Base-by-base conservation (phyloP, 116 monocot genomes). In the Zostera marina region DNA sequence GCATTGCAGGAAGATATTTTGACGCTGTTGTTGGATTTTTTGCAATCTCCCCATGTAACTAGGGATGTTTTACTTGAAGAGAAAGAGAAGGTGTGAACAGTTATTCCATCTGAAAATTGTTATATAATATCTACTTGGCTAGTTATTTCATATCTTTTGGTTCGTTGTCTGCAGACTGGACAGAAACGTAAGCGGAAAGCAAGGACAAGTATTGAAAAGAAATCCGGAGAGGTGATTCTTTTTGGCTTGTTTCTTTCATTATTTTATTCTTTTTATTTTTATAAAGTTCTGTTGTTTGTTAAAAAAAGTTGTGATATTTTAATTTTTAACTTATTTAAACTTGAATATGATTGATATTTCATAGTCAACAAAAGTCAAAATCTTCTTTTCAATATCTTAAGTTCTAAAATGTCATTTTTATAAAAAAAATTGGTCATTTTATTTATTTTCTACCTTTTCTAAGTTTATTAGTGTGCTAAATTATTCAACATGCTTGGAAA, bases 1-100 rank as follows among this genome's bases (percentile, higher is more conserved):
- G 22, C 63, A 14, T 59, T 70, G 22, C 75, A 93, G 93, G 93
- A 89, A 63, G 85, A 96, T 44, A 41, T 96, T 15, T 39, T 42
- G 15, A 59, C 60, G 51, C 85, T 85, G 47, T 51, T 96, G 57
- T 44, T 89, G 26, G 80, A 85, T 52, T 89, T 96, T 67, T 65
- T 96, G 62, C 82, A 76, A 60, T 79, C 82, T 63, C 96, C 96
- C 17, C 67, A 66, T 72, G 60, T 73, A 58, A 96, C 80, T 9
- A 79, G 80, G 60, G 96, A 96, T 75, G 66, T 85, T 59, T 2
- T 96, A 52, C 80, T 85, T 63, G 54, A 88, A 70, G 85, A 89
- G 13, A 65, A 67, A 19, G 70, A 70, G 21, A 58, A 65, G 61
- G 74, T 76, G 9, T 41, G 11, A 47, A 22, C 19, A 14, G 47